Base-by-base conservation (phyloP, 768 basidiomycete genomes). In the Lactarius hengduanensis region DNA sequence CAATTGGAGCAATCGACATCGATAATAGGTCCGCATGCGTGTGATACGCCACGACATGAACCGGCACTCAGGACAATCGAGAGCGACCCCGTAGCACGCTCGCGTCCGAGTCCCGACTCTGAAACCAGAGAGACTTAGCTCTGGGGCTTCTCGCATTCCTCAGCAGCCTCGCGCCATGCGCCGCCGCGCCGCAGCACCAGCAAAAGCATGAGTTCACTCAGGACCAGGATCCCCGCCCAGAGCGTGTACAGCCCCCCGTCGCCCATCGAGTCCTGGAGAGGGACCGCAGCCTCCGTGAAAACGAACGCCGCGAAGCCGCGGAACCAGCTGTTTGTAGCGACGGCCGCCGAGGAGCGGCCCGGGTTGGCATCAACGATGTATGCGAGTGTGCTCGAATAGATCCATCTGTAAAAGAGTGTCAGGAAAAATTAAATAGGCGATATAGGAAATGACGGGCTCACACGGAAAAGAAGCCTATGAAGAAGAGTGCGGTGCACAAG, bases 311-410 rank as follows among this genome's bases (percentile, higher is more conserved):
- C 77, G 4, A 82, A 54, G 0, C 94, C 92, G 58, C 94, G 83
- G 75, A 90, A 90, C 36, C 83, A 83, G 64, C 89, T 90, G 74
- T 96, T 96, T 34, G 82, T 77, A 0, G 93, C 92, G 8, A 86
- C 84, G 1, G 90, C 92, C 3, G 85, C 85, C 4, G 89, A 86
- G 2, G 91, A 91, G 34, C 90, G 83, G 10, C 94, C 94, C 7
- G 81, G 79, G 73, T 96, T 97, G 5, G 92, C 86, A 71, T 97
- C 94, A 18, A 95, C 92, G 40, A 95, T 80, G 71, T 94, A 96
- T 0, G 94, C 89, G 36, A 96, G 77, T 0, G 90, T 88, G 59
- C 86, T 85, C 18, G 86, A 77, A 73, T 90, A 89, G 57, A 87
- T 84, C 76, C 80, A 80, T 71, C 83, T 86, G 66, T 2, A 64